Base-by-base conservation (phyloP, 768 basidiomycete species). In the Tulasnella sp. region DNA sequence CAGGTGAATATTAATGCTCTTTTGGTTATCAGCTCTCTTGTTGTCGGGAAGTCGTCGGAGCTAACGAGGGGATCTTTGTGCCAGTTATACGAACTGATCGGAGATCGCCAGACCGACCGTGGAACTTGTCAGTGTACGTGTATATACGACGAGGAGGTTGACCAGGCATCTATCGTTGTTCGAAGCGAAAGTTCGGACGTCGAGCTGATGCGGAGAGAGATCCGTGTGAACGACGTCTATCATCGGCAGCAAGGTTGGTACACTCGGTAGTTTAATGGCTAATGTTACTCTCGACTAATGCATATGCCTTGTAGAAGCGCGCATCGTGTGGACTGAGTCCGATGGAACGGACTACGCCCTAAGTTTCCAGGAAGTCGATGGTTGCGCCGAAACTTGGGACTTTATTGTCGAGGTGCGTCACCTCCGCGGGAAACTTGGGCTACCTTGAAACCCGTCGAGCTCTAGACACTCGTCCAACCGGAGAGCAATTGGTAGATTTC, bases 311-410 rank as follows among this genome's bases (percentile, higher is more conserved):
- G 70, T 83, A 96, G 97, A 98, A 81, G 99, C 97, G 14, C 88
- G 99, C 69, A 98, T 99, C 80, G 97, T 98, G 25, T 99, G 97
- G 97, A 99, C 97, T 3, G 97, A 99, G 82, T 93, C 94, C 1
- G 91, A 93, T 78, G 93, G 94, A 37, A 90, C 92, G 45, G 97
- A 99, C 83, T 96, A 97, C 81, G 97, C 97, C 1, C 86, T 99
- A 74, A 97, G 95, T 80, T 99, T 99, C 80, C 97, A 98, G 81
- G 97, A 98, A 80, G 89, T 93, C 0, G 93, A 95, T 78, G 97
- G 96, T 38, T 99, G 97, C 80, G 87, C 90, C 39, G 96, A 99
- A 85, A 93, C 99, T 70, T 99, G 97, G 97, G 93, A 92, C 80
- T 99, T 98, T 83, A 97, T 99, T 80, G 85, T 88, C 78, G 94